These are phyloP conservation scores for Paraphoma chrysanthemicola DNA, from an alignment of 2,329 filamentous ascomycete genomes.

Conservation along the genomic window DNA sequence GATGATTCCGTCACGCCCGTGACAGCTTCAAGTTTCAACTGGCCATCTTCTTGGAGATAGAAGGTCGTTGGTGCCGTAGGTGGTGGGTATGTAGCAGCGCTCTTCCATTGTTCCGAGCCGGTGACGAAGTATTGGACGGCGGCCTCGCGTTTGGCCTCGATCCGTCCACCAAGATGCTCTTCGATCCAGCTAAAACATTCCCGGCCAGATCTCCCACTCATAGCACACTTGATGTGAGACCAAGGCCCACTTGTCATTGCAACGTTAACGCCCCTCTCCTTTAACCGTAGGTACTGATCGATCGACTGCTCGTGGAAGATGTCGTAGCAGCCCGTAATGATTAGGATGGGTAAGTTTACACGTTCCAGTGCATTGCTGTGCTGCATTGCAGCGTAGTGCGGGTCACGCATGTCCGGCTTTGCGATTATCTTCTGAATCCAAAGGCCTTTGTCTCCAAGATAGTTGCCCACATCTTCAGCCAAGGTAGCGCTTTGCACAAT, in stretches of 20 bases:
- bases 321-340: constrained; percentile 21
- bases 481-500: constrained; percentile 10
- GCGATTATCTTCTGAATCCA: constrained; percentile 12
- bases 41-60: constrained; percentile 1
- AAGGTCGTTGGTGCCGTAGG: neutral
- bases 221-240: constrained; percentile 6
- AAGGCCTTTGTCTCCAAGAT: neutral
- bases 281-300: constrained; percentile 19
- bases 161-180: constrained; percentile 5
- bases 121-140: constrained; percentile 21
- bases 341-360: constrained; percentile 17
- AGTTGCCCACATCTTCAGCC: neutral
- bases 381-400: constrained; percentile 13
- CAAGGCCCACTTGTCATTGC: constrained; percentile 17
- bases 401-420: constrained; percentile 8
- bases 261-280: constrained; percentile 12
- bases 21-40: neutral
- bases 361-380: constrained; percentile 11
- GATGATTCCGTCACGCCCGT: neutral
- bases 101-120: constrained; percentile 19
- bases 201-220: neutral
- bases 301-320: constrained; percentile 18
- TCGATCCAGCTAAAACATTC: constrained; percentile 16
- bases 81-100: constrained; percentile 10
- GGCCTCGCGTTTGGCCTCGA: neutral